Evolutionary conservation across 306 rosid genomes (phyloP).

Genomic region (Styphnolobium japonicum): DNA sequence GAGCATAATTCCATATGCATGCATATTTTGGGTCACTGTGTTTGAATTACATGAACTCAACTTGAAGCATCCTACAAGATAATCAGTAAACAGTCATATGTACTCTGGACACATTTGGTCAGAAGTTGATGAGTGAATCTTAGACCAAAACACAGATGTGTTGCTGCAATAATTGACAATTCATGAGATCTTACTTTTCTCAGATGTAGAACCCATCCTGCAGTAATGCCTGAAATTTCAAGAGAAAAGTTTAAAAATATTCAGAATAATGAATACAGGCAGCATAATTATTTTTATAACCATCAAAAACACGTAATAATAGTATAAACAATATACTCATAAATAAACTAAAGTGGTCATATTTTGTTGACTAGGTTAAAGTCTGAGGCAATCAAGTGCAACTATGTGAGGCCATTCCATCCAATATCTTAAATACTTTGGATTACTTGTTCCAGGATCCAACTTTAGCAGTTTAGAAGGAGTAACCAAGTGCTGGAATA

Average conservation of each 20-base stretch:
- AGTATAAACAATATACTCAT: neutral
- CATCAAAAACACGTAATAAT: neutral
- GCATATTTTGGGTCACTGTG: slow-evolving; percentile 56
- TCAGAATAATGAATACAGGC: slow-evolving; percentile 9
- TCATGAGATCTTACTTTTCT: slow-evolving; percentile 46
- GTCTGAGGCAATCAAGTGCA: neutral
- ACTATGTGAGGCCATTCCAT: neutral
- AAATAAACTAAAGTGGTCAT: neutral
- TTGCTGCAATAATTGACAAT: neutral
- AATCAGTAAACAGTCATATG: slow-evolving; percentile 27
- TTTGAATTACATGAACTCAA: slow-evolving; percentile 65
- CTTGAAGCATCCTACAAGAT: slow-evolving; percentile 64
- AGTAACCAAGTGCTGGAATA: slow-evolving; percentile 12
- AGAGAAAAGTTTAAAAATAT: neutral
- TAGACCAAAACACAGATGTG: neutral
- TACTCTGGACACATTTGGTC: neutral
- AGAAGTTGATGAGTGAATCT: neutral
- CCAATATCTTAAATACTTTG: neutral
- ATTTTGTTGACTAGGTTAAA: neutral
- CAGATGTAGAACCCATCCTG: slow-evolving; percentile 72
- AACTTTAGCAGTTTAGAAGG: neutral
- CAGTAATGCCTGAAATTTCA: slow-evolving; percentile 68
- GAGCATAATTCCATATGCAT: slow-evolving; percentile 66
- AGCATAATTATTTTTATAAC: neutral
- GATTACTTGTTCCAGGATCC: neutral